Evolutionary conservation across 192 early-diverging fungal species (phyloP), one percentile per base, ranked within the genome.

Genomic region (Tieghemiomyces parasiticus): DNA sequence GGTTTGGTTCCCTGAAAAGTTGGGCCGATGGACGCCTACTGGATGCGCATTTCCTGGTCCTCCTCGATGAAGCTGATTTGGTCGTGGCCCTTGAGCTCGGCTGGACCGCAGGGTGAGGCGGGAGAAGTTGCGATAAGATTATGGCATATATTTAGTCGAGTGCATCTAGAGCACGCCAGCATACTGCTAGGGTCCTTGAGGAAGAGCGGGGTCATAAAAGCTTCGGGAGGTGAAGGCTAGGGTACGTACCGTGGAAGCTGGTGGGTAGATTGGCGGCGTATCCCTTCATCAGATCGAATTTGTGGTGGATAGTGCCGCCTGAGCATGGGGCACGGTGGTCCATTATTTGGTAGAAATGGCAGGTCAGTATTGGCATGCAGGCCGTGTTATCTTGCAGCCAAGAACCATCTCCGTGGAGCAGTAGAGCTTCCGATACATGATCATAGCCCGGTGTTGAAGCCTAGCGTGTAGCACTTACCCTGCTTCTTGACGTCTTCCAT

Each of bases 261-360:
- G 20, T 34, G 54, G 54, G 54, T 16, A 56, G 31, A 20, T 26
- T 56, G 54, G 54, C 54, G 24, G 54, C 29, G 54, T 56, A 56
- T 8, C 54, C 54, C 19, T 35, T 20, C 54, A 56, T 56, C 34
- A 56, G 24, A 34, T 12, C 33, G 29, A 28, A 56, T 34, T 56
- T 31, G 32, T 56, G 54, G 54, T 56, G 54, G 14, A 56, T 56
- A 12, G 30, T 35, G 16, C 54, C 54, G 30, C 54, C 54, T 56
- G 34, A 29, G 20, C 14, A 0, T 2, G 26, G 14, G 2, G 19
- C 2, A 52, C 19, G 14, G 26, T 25, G 14, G 20, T 24, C 46
- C 46, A 24, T 25, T 52, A 16, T 25, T 24, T 2, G 20, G 50
- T 16, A 52, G 16, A 52, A 24, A 2, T 24, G 20, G 26, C 26